Percentiles rank a stretch among this genome's conserved stretches.
Conservation (phyloP, 1,284 basidiomycete genomes). For the Ganoderma leucocontextum region DNA sequence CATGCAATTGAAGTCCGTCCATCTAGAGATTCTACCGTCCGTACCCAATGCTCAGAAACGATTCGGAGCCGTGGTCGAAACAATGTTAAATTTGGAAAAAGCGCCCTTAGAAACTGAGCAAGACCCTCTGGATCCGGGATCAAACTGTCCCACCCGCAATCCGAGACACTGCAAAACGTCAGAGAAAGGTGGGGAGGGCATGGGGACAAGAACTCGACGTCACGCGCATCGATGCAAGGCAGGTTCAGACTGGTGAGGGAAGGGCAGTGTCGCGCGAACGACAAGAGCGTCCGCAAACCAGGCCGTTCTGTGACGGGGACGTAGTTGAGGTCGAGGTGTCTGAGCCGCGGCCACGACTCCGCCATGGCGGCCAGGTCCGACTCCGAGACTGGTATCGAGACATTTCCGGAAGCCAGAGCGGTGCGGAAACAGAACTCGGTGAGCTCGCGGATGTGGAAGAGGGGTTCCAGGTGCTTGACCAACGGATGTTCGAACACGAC, state of each 20-base stretch:
- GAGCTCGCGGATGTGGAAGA: constrained; percentile 8
- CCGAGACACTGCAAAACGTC: background rate
- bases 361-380: constrained; percentile 7
- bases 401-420: background rate
- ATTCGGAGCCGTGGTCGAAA: background rate
- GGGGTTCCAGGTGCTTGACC: constrained; percentile 1
- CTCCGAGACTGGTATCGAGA: background rate
- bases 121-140: background rate
- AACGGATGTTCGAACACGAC: background rate
- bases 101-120: background rate
- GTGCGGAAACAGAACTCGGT: background rate
- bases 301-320: background rate
- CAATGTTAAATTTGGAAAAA: background rate
- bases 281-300: background rate
- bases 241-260: background rate
- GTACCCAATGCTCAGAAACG: background rate
- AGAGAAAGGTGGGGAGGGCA: background rate
- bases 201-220: background rate
- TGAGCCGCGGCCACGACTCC: constrained; percentile 12
- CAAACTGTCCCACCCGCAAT: constrained; percentile 4
- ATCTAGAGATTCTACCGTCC: background rate
- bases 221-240: constrained; percentile 11
- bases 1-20: background rate
- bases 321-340: background rate
- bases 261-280: constrained; percentile 3